phyloP scores from a whole-genome alignment of 768 basidiomycete species.

The Pleurotus cornucopiae region DNA sequence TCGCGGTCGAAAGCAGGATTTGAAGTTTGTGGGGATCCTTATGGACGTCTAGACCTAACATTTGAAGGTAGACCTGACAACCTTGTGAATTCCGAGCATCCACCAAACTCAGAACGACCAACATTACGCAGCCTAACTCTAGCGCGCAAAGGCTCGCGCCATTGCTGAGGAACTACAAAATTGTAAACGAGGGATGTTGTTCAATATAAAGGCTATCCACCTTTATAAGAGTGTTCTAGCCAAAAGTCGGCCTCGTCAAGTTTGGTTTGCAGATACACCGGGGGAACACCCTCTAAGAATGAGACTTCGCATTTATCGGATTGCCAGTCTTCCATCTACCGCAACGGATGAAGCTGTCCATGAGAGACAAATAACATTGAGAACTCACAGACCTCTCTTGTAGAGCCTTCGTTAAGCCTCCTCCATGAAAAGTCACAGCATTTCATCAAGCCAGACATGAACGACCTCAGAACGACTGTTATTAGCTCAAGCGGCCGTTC shows the following conservation, averaged over 20 bases:
- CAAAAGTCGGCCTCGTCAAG: constrained; percentile 63
- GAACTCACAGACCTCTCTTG: constrained; percentile 63
- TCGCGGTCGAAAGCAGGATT: constrained; percentile 33
- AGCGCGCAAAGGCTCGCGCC: constrained; percentile 47
- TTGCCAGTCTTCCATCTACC: constrained; percentile 84
- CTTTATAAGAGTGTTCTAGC: constrained; percentile 43
- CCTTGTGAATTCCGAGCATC: constrained; percentile 5
- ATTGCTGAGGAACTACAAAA: constrained; percentile 36
- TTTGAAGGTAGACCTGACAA: constrained; percentile 42
- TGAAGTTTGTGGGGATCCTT: constrained; percentile 32
- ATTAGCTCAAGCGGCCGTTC: constrained; percentile 58
- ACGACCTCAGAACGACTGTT: constrained; percentile 63
- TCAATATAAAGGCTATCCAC: constrained; percentile 22
- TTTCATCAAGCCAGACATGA: constrained; percentile 68
- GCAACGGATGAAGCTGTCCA: constrained; percentile 12
- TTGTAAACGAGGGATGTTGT: not conserved
- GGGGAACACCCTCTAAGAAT: constrained; percentile 60
- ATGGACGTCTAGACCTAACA: constrained; percentile 39
- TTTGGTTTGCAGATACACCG: constrained; percentile 44
- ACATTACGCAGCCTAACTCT: constrained; percentile 62
- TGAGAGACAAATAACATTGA: constrained; percentile 9
- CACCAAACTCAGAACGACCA: constrained; percentile 13
- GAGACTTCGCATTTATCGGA: constrained; percentile 84
- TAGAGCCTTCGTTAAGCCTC: constrained; percentile 70
- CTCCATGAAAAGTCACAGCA: constrained; percentile 80